Base-by-base conservation (phyloP, 78 protist genomes). In the Diacronema lutheri region DNA sequence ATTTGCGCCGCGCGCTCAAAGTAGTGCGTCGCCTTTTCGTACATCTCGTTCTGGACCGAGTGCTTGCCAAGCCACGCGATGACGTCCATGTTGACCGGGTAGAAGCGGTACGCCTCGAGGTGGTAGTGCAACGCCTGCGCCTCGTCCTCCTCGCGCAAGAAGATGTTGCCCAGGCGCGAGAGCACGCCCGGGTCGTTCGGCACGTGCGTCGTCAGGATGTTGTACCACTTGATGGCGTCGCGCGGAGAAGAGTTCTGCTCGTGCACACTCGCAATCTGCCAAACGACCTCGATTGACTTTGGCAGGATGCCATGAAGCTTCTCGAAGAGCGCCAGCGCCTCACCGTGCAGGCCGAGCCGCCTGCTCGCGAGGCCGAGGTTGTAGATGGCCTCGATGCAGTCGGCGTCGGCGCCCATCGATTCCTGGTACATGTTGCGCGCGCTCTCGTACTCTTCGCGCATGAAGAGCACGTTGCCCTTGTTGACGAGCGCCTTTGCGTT, bases 401-500 rank as follows among this genome's bases (percentile, higher is more conserved):
- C 93, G 0, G 94, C 86, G 23, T 94, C 96, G 12, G 81, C 90
- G 13, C 46, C 81, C 44, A 92, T 65, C n/a, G 95, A 93, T 21
- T 90, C 90, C 41, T 33, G 38, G 74, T 90, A 93, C 68, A 85
- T 33, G 73, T 83, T 85, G 37, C 50, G 29, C 10, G 93, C 93
- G 60, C 56, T 74, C 20, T 88, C 93, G 41, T 25, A 37, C 16
- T 89, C 81, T 0, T 40, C 80, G 21, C 21, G 11, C 31, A 37
- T n/a, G 79, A 80, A 84, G 20, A 76, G 1, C 68, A 37, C 83
- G 88, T 90, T 89, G 50, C 94, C 97, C 82, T 87, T 88, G 91
- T 92, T 92, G 38, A 92, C 95, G 13, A 92, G 84, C 40, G 96
- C 96, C 61, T 76, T 86, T 40, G 94, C 93, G 89, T 94, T 94